Conservation (phyloP, 169 alveolate species). For the Plasmodium gonderi region DNA sequence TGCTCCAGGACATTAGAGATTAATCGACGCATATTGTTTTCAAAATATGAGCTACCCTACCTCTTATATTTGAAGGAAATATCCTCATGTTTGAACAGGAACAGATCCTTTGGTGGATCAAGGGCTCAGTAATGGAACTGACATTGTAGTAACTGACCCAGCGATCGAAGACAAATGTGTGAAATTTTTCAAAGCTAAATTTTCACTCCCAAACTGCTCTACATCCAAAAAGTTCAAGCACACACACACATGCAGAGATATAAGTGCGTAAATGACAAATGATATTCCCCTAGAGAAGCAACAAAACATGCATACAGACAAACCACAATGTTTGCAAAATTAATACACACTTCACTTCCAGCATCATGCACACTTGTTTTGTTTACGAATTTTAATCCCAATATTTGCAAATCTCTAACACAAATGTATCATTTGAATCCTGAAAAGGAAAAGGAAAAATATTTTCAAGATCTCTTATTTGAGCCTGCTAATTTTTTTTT, state of each 20-base stretch:
- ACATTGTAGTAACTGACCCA: too few relatives aligned
- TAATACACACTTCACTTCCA: neutral
- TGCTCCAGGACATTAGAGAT: conserved; percentile 77
- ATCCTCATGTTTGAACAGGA: conserved; percentile 22
- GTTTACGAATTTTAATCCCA: neutral
- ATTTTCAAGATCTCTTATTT: neutral
- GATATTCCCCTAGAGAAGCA: too few relatives aligned
- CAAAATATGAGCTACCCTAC: conserved; percentile 82
- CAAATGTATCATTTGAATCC: neutral
- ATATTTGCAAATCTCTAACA: neutral
- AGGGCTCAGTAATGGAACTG: too few relatives aligned
- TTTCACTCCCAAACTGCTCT: too few relatives aligned
- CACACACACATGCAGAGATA: too few relatives aligned
- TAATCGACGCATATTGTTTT: conserved; percentile 79
- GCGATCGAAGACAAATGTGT: too few relatives aligned
- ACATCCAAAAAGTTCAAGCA: too few relatives aligned
- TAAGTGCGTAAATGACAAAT: too few relatives aligned
- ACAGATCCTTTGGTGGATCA: neutral
- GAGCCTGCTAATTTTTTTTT: neutral
- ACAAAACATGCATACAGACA: too few relatives aligned
- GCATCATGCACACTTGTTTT: neutral
- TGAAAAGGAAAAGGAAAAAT: neutral
- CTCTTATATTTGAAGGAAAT: conserved; percentile 79
- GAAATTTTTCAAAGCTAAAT: too few relatives aligned
- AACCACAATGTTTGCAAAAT: too few relatives aligned